These are phyloP conservation scores for Paramecium tetraurelia DNA, from an alignment of 73 alveolate species.

Conservation along the genomic window DNA sequence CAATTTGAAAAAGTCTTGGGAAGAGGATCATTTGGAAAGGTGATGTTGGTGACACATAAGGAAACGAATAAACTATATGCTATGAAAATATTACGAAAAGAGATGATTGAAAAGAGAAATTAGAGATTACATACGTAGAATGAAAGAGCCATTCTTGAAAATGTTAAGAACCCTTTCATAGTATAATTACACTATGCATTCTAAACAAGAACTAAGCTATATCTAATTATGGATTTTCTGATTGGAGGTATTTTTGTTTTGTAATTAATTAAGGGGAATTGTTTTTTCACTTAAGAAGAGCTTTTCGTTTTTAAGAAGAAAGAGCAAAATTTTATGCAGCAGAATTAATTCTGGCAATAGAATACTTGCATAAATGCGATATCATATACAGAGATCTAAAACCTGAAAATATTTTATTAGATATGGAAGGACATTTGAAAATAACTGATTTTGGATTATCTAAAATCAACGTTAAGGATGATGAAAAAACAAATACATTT, in stretches of 20 bases:
- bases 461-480: conserved; percentile 74
- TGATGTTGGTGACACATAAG: conserved; percentile 68
- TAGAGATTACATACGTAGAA: conserved; percentile 71
- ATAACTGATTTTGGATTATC: conserved; percentile 96
- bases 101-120: conserved; percentile 73
- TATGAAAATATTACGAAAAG: conserved; percentile 84
- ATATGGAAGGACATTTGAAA: conserved; percentile 89
- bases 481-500: conserved; percentile 78
- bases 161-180: conserved; percentile 79
- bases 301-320: conserved; percentile 70
- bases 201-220: conserved; percentile 82
- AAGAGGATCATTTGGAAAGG: conserved; percentile 86
- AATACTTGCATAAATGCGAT: conserved; percentile 82
- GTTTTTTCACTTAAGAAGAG: conserved; percentile 67
- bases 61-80: conserved; percentile 74
- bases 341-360: conserved; percentile 85
- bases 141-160: conserved; percentile 74
- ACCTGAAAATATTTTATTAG: conserved; percentile 93
- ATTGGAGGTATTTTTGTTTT: conserved; percentile 72
- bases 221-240: conserved; percentile 90
- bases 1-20: conserved; percentile 77
- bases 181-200: conserved; percentile 93
- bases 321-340: conserved; percentile 88
- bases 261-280: conserved; percentile 49
- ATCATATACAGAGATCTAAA: conserved; percentile 91